Evolutionary conservation across 2,329 filamentous ascomycete genomes (phyloP), one percentile per base, ranked within the genome.

Genomic region (Teratosphaeria pseudoeucalypti): DNA sequence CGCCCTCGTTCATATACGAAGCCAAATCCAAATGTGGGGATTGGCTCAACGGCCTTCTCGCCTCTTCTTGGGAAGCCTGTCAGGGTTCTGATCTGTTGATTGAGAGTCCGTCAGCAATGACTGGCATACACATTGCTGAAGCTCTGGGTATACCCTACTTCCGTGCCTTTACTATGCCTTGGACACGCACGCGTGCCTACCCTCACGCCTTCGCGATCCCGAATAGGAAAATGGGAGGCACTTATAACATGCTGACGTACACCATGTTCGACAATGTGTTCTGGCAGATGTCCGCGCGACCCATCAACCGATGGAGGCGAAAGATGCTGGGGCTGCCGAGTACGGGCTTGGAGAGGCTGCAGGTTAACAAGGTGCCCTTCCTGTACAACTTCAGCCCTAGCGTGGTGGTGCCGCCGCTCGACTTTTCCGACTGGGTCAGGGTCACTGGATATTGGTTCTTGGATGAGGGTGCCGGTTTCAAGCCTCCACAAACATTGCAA

Each of bases 381-480:
- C 75, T 99, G 54, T 99, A 99, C 79, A 97, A 96, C 75, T 97
- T 96, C 73, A 95, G 90, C 59, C 90, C 92, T 0, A 88, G 85
- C 11, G 94, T 99, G 12, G 94, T 99, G n/a, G 85, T 89, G 2
- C 92, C 92, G 32, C 94, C 94, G 16, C 79, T 96, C 1, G 94
- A 99, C 75, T 99, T 92, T 75, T 92, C 90, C 52, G 94, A 97
- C 73, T 99, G 94, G 94, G 94, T 99, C 72, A 85, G 90, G 52
- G 90, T 97, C 7, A 97, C 94, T 0, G 94, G 94, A 0, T 97
- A 99, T 76, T 99, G 94, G 94, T 97, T 99, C 74, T 77, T 99
- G 55, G 88, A 96, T 65, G 92, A 96, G 73, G 79, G 77, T 3
- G 74, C 79, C 60, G 76, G 79, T 29, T 97, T 86, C 80, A 80